These are phyloP conservation scores for Candida argentea DNA, from an alignment of 805 yeast genomes.

Conservation along the genomic window DNA sequence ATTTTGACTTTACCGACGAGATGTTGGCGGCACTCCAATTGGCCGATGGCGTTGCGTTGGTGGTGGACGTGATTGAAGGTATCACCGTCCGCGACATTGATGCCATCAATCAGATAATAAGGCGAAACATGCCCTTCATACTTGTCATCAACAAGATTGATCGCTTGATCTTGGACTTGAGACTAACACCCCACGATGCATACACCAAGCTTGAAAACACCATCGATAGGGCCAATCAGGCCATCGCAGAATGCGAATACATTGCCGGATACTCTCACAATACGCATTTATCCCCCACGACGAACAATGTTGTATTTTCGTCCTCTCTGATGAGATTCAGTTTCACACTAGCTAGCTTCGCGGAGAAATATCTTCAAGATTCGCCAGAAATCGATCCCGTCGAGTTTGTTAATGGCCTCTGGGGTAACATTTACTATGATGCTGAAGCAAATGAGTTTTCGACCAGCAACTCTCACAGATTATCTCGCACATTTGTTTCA, in stretches of 20 bases:
- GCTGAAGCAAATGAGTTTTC: constrained; percentile 35
- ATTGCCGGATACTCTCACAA: constrained; percentile 16
- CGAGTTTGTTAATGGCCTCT: constrained; percentile 44
- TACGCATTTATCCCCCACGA: constrained; percentile 44
- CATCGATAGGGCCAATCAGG: constrained; percentile 55
- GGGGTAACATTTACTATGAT: constrained; percentile 68
- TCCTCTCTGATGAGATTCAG: constrained; percentile 52
- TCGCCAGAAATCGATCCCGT: constrained; percentile 1
- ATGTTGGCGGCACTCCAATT: constrained; percentile 44
- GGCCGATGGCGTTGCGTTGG: constrained; percentile 57
- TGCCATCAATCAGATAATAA: constrained; percentile 43
- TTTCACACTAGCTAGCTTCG: constrained; percentile 62
- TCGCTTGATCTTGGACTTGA: constrained; percentile 69
- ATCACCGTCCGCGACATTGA: constrained; percentile 44
- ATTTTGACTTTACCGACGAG: constrained; percentile 75
- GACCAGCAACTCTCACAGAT: constrained; percentile 13
- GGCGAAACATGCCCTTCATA: constrained; percentile 40
- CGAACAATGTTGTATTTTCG: constrained; percentile 64
- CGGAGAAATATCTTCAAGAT: constrained; percentile 32
- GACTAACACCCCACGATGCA: constrained; percentile 64
- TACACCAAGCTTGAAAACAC: constrained; percentile 54
- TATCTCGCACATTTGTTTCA: constrained; percentile 41
- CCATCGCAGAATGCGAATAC: constrained; percentile 27
- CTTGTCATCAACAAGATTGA: constrained; percentile 77
- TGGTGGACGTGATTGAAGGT: constrained; percentile 85